Evolutionary conservation across 2,329 filamentous ascomycete genomes (phyloP).

Genomic region (Lachnellula arida): DNA sequence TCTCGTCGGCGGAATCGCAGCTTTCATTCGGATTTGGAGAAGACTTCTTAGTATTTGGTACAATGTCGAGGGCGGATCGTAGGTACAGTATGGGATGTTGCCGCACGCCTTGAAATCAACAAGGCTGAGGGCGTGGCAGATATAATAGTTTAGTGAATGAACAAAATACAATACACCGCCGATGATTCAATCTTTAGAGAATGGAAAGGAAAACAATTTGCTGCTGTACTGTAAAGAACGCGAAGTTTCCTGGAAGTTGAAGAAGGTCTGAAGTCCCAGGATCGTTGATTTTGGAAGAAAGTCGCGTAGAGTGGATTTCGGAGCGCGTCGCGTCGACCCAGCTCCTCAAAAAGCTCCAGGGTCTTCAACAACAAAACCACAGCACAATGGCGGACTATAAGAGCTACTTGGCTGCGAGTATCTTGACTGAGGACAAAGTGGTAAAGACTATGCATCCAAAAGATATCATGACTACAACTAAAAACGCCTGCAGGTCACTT

Average conservation of each 20-base stretch:
- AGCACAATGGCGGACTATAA: slow-evolving; percentile 31
- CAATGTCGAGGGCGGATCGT: neutral
- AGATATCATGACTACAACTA: slow-evolving; percentile 2
- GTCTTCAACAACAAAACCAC: slow-evolving; percentile 10
- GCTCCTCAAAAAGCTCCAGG: slow-evolving; percentile 1
- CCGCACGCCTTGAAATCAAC: neutral
- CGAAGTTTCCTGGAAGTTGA: slow-evolving; percentile 1
- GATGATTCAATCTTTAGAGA: neutral
- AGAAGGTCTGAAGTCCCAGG: neutral
- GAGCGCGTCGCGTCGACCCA: slow-evolving; percentile 12
- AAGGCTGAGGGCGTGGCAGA: neutral
- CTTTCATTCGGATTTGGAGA: neutral
- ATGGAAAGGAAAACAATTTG: neutral
- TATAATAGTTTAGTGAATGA: neutral
- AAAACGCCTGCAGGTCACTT: slow-evolving; percentile 64
- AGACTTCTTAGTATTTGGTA: too few species aligned
- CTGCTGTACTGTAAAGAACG: neutral
- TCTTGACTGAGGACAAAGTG: slow-evolving; percentile 32
- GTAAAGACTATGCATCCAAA: slow-evolving; percentile 17
- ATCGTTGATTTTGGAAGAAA: neutral
- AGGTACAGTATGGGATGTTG: neutral
- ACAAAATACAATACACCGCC: too few species aligned
- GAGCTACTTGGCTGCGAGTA: slow-evolving; percentile 30
- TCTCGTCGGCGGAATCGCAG: neutral
- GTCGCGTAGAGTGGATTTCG: slow-evolving; percentile 28